Evolutionary conservation across 2,329 filamentous ascomycete genomes (phyloP), one percentile per base, ranked within the genome.

Genomic region (Fusarium graminum): DNA sequence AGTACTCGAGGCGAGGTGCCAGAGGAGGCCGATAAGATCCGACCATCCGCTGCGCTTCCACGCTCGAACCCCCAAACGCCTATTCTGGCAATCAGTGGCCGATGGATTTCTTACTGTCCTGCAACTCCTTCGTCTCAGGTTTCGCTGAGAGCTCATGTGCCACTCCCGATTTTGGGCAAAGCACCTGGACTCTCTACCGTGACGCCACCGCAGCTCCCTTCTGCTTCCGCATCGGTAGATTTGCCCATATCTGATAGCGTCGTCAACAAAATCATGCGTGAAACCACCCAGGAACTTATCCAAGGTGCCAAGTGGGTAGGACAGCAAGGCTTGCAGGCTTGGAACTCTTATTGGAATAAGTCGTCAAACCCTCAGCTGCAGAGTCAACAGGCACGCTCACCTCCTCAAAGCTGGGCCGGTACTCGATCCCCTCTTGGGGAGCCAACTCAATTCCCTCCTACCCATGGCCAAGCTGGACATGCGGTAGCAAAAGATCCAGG

Each of bases 341-440:
- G 91, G 86, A 93, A 92, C 72, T 90, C 85, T 72, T 94, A 95
- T 78, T 93, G 91, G 87, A 92, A 91, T 72, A 83, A 86, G 74
- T 75, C 81, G 58, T 67, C 81, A 45, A 76, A 71, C 54, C 74
- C 80, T 26, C 76, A 76, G 56, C 77, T 78, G 41, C 82, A 82
- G 65, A 79, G 81, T 65, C 77, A 79, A 77, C 77, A 76, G 56
- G 74, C 79, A 22, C 79, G 82, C 64, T 83, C 85, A 70, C 79
- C 65, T 72, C 75, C 83, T 19, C 80, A 82, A 67, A 80, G 81
- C 25, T 87, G 86, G 83, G 72, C 80, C 68, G 74, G 77, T 30
- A 75, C 75, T 14, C 81, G 80, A 38, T 72, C 80, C 59, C 79
- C 82, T 45, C 81, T 83, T 41, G 76, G 80, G 16, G 86, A 88